Evolutionary conservation across 768 basidiomycete species (phyloP), one percentile per base, ranked within the genome.

Genomic region (Leccinum ochraceum): DNA sequence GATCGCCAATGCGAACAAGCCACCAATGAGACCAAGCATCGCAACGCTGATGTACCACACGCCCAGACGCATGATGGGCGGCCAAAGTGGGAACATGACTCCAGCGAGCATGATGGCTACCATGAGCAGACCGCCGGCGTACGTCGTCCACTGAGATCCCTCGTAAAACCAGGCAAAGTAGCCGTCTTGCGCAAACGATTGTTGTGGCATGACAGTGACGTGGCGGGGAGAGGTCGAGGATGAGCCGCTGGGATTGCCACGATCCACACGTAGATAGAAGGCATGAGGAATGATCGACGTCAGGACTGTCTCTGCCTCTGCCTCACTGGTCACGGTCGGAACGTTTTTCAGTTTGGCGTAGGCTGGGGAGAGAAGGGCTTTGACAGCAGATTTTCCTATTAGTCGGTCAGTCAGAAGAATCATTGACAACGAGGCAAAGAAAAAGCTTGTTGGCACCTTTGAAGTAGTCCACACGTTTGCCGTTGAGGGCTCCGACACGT

Each of bases 61-160:
- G 37, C 96, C 95, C 32, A 95, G 79, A 14, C 96, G 85, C 84
- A 99, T 86, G 67, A 86, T 87, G 53, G 90, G 86, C 2, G 97
- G 97, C 97, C 97, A 99, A 16, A 99, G 83, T 4, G 97, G 97
- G 86, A 97, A 99, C 95, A 99, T 97, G 70, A 98, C 95, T 2
- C 92, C 95, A 5, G 90, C 95, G 48, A 99, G 88, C 81, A 98
- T 94, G 71, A 98, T 80, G 46, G 82, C 85, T 60, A 98, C 95
- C 92, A 99, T 95, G 30, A 86, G 86, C 13, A 90, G 79, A 17
- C 92, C 96, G 46, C 94, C 93, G 10, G 94, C 85, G 70, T 96
- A 93, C 7, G 92, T 95, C 66, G 89, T 92, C 86, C 94, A 88
- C 69, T 96, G 95, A 14, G 92, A 92, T 48, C 94, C 92, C 61